Conservation (phyloP, 2,329 filamentous ascomycete species). For the Parastagonospora nodorum region DNA sequence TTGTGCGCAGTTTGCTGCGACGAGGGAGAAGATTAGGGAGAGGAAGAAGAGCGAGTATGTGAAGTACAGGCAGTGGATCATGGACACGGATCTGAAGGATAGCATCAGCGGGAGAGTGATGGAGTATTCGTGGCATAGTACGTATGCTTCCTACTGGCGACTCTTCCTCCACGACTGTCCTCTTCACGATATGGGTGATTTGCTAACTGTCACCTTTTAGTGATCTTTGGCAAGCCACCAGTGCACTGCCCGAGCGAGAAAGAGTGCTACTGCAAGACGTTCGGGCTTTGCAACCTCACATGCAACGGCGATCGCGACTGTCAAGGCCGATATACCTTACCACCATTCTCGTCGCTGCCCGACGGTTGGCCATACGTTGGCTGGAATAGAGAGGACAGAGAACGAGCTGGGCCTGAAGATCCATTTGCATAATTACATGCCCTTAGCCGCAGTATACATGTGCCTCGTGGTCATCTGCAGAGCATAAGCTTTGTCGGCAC, state of each 20-base stretch:
- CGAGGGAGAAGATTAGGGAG: constrained; percentile 52
- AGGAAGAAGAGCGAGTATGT: constrained; percentile 56
- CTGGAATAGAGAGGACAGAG: constrained; percentile 52
- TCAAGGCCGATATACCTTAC: constrained; percentile 63
- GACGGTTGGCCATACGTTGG: constrained; percentile 65
- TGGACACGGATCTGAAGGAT: constrained; percentile 54
- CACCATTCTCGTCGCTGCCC: constrained; percentile 62
- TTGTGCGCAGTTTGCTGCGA: constrained; percentile 62
- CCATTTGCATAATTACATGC: constrained; percentile 7
- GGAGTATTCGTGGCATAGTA: constrained; percentile 66
- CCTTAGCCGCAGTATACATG: no score
- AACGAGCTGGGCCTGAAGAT: constrained; percentile 26
- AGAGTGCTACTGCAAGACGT: constrained; percentile 70
- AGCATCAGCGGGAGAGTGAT: constrained; percentile 58
- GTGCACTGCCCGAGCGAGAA: constrained; percentile 66
- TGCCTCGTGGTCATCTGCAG: neutral
- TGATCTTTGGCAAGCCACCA: constrained; percentile 45
- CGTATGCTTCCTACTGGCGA: constrained; percentile 30
- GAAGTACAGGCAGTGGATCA: constrained; percentile 55
- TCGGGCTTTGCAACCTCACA: constrained; percentile 62
- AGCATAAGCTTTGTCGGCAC: no score
- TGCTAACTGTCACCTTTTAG: constrained; percentile 29
- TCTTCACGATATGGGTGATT: neutral
- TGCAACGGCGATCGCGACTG: constrained; percentile 55
- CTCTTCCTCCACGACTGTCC: no score